phyloP scores from a whole-genome alignment of 129 eudicot species.

The Silybum marianum region DNA sequence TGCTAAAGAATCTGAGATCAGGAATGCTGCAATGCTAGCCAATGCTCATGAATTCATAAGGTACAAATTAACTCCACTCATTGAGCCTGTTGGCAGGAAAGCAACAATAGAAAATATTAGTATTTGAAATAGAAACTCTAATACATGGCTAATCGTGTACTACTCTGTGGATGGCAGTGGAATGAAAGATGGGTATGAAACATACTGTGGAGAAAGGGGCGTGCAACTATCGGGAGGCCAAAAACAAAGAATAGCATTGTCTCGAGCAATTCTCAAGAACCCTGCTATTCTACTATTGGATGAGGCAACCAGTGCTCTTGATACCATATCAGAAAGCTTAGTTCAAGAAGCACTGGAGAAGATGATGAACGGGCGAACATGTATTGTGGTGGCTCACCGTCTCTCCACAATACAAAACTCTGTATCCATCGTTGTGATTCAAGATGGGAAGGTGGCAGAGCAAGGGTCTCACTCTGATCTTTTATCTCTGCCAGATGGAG shows the following conservation, averaged over 20 bases:
- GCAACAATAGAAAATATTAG: not conserved
- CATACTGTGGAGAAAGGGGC: constrained; percentile 74
- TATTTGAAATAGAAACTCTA: not conserved
- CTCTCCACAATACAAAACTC: constrained; percentile 71
- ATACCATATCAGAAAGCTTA: constrained; percentile 61
- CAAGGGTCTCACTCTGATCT: constrained; percentile 75
- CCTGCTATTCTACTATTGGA: constrained; percentile 63
- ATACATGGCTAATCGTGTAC: not conserved
- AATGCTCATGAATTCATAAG: constrained; percentile 84
- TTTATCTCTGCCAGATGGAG: constrained; percentile 43
- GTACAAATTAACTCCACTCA: constrained; percentile 31
- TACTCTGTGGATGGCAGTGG: constrained; percentile 38
- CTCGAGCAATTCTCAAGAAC: constrained; percentile 72
- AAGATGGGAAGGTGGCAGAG: constrained; percentile 65
- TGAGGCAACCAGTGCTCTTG: constrained; percentile 75
- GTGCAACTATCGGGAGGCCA: constrained; percentile 79
- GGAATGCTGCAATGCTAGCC: constrained; percentile 68
- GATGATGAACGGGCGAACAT: constrained; percentile 64
- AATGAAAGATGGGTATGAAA: constrained; percentile 76
- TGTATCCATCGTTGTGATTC: constrained; percentile 59
- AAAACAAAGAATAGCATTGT: constrained; percentile 70
- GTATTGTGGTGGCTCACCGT: constrained; percentile 74
- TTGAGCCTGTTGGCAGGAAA: not conserved
- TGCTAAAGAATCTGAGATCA: constrained; percentile 65
- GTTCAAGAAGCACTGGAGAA: constrained; percentile 80